phyloP scores from a whole-genome alignment of 2,329 filamentous ascomycete species.

The Curvularia sp. region DNA sequence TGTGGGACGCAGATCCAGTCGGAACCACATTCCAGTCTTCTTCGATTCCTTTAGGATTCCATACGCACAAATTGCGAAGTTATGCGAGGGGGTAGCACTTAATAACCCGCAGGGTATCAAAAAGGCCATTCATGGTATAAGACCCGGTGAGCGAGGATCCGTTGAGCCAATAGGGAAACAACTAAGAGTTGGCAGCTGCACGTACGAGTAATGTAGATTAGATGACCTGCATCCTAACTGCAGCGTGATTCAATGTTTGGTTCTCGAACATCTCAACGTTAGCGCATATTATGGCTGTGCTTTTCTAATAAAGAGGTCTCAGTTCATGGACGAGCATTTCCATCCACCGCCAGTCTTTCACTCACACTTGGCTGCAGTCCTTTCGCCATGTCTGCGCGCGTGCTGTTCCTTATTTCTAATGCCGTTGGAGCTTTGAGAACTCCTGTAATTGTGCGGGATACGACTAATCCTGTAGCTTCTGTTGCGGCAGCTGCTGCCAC shows the following conservation, averaged over 20 bases:
- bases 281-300: background rate
- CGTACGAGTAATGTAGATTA: constrained; percentile 5
- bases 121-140: background rate
- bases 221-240: background rate
- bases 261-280: background rate
- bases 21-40: background rate
- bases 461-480: background rate
- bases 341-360: background rate
- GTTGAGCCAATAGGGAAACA: too few species aligned
- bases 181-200: background rate
- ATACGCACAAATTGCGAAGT: background rate
- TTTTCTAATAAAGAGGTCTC: constrained; percentile 4
- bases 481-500: constrained; percentile 20
- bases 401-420: constrained; percentile 8
- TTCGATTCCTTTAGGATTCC: background rate
- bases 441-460: constrained; percentile 11
- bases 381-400: constrained; percentile 13
- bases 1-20: background rate
- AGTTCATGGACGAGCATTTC: background rate
- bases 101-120: background rate
- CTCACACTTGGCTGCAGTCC: too few species aligned
- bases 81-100: background rate
- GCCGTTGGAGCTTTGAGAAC: constrained; percentile 11
- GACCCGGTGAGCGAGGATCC: background rate
- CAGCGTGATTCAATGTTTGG: background rate